Conservation (phyloP, 2,329 filamentous ascomycete species). For the Leptographium radiaticola region DNA sequence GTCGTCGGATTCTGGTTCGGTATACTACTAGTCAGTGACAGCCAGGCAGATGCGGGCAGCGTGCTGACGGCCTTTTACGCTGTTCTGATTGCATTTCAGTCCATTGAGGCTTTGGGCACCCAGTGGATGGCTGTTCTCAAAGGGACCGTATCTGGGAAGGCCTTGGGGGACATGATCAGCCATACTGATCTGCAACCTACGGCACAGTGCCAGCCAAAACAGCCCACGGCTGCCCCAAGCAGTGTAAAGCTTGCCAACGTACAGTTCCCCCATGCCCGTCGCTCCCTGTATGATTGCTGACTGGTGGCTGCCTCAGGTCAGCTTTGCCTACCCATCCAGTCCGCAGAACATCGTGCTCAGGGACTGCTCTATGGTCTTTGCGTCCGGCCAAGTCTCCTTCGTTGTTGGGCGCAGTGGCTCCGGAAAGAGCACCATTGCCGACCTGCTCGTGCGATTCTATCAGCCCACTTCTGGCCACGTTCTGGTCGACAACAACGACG, state of each 20-base stretch:
- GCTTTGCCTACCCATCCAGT: conserved; percentile 69
- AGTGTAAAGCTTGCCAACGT: neutral
- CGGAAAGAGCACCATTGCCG: conserved; percentile 80
- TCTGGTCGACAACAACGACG: conserved; percentile 49
- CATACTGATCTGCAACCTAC: neutral
- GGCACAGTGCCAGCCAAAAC: neutral
- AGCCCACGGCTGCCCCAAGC: neutral
- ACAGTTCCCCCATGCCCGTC: too few species aligned
- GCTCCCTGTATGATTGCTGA: neutral
- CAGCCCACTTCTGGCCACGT: conserved; percentile 51
- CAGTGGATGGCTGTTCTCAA: conserved; percentile 69
- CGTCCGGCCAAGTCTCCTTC: conserved; percentile 60
- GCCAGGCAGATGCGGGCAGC: conserved; percentile 45
- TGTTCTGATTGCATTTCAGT: conserved; percentile 61
- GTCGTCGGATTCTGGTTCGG: conserved; percentile 88
- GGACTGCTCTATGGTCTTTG: conserved; percentile 54
- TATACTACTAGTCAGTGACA: conserved; percentile 50
- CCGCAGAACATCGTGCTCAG: conserved; percentile 45
- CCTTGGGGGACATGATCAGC: conserved; percentile 27
- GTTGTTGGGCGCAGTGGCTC: conserved; percentile 79
- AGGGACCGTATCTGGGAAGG: conserved; percentile 59
- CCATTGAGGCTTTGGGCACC: conserved; percentile 60
- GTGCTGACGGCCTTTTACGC: conserved; percentile 80
- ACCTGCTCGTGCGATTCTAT: conserved; percentile 70
- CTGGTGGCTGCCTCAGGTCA: conserved; percentile 38